Base-by-base conservation (phyloP, 352 stramenopile genomes). In the Pythium folliculosum region DNA sequence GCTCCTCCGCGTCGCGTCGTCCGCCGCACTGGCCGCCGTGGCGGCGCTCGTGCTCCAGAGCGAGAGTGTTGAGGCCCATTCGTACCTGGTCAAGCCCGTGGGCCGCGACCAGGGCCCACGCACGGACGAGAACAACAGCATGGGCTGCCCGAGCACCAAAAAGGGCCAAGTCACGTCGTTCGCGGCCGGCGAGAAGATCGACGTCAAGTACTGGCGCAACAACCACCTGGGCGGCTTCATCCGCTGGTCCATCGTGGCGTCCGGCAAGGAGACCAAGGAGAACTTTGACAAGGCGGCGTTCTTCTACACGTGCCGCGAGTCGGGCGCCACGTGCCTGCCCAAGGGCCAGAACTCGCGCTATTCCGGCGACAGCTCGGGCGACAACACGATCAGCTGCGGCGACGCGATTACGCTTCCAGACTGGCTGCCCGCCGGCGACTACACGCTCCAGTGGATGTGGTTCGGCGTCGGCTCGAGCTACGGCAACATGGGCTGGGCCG, bases 221-320 rank as follows among this genome's bases (percentile, higher is more conserved):
- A 77, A 72, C 67, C 71, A 77, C 53, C 13, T 75, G 1, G 71
- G 71, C 17, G 71, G 67, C 38, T 77, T 77, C 44, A 77, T 77
- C 37, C 67, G 67, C 48, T 77, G 71, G 71, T 25, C 71, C 9
- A 63, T 77, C 22, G 71, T 65, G 0, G 44, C 71, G 1, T 23
- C 32, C 0, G 71, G 71, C 13, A 16, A 74, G 16, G 71, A 77
- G 23, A 66, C 66, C 40, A 65, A 72, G 21, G 61, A 19, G 0
- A 40, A 32, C 7, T 77, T 77, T 37, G 66, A 74, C 58, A 48
- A 59, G 19, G 69, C 65, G 53, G 66, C 54, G 22, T 77, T 77
- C 48, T 63, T 47, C 59, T 74, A 74, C 48, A 74, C 67, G 25
- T 77, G 71, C 27, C 71, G 71, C 35, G 71, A 77, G 43, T 77